phyloP scores from a whole-genome alignment of 139 green algal genomes.

The Chloropicon primus region DNA sequence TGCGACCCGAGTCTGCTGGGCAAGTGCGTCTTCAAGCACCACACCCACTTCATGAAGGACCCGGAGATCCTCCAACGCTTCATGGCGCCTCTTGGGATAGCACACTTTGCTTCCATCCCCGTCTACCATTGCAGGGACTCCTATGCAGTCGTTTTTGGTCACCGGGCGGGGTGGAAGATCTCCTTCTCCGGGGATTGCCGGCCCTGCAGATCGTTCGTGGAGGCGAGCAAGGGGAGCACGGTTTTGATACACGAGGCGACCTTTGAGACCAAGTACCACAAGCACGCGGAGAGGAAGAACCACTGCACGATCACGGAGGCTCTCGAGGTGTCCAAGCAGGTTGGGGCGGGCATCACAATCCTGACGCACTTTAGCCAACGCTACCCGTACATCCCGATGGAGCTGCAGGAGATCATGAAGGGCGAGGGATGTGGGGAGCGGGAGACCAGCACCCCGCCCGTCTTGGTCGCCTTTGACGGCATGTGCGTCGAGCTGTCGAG shows the following conservation, averaged over 20 bases:
- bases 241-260: conserved; percentile 54
- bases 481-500: neutral
- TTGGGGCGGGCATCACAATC: conserved; percentile 40
- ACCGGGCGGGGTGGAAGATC: conserved; percentile 51
- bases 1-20: neutral
- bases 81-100: neutral
- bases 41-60: conserved; percentile 5
- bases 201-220: conserved; percentile 22
- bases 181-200: conserved; percentile 58
- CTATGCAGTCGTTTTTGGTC: conserved; percentile 39
- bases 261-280: conserved; percentile 26
- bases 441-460: neutral
- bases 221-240: conserved; percentile 10
- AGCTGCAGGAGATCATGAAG: neutral
- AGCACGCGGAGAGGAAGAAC: conserved; percentile 41
- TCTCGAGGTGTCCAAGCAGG: conserved; percentile 26
- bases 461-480: neutral
- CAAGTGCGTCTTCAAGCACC: neutral
- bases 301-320: conserved; percentile 65
- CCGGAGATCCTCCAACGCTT: neutral
- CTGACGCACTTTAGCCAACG: conserved; percentile 55
- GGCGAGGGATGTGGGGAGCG: neutral
- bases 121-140: conserved; percentile 61
- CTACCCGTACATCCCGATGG: conserved; percentile 21
- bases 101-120: conserved; percentile 12